A percentile compares a stretch with the other conserved stretches of the same genome.
These are phyloP conservation scores for Kwoniella shivajii DNA, from an alignment of 1,284 basidiomycete species.

Conservation along the genomic window DNA sequence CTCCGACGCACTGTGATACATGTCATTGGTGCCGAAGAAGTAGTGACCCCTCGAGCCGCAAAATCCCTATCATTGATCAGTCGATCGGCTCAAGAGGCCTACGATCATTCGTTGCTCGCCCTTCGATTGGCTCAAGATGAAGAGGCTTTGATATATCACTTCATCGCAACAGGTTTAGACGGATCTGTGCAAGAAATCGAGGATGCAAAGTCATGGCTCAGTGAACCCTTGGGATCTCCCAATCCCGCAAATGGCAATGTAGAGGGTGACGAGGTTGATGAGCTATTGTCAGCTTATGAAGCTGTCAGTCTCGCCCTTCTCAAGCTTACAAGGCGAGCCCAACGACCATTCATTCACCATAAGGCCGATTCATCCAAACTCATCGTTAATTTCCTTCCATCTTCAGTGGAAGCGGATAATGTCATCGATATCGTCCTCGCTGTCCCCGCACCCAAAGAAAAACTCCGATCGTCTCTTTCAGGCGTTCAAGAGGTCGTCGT, in stretches of 20 bases:
- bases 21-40: conserved; percentile 40
- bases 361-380: conserved; percentile 63
- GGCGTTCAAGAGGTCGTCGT: conserved; percentile 75
- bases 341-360: conserved; percentile 58
- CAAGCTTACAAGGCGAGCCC: conserved; percentile 64
- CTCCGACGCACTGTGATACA: conserved; percentile 34
- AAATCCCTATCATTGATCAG: conserved; percentile 64
- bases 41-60: conserved; percentile 32
- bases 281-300: conserved; percentile 64
- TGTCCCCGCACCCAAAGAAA: conserved; percentile 68
- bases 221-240: conserved; percentile 14
- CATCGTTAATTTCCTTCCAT: conserved; percentile 69
- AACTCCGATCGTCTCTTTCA: conserved; percentile 64
- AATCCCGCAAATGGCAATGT: conserved; percentile 21
- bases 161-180: conserved; percentile 58
- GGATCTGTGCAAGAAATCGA: conserved; percentile 59
- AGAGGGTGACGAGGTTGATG: conserved; percentile 23
- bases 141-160: conserved; percentile 73
- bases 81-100: conserved; percentile 65
- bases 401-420: conserved; percentile 58
- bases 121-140: conserved; percentile 65
- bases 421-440: conserved; percentile 68
- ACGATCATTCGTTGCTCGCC: conserved; percentile 73
- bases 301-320: conserved; percentile 66
- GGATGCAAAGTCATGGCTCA: conserved; percentile 64